Conservation (phyloP, 495 filamentous ascomycete genomes). For the Xylaria cubensis region DNA sequence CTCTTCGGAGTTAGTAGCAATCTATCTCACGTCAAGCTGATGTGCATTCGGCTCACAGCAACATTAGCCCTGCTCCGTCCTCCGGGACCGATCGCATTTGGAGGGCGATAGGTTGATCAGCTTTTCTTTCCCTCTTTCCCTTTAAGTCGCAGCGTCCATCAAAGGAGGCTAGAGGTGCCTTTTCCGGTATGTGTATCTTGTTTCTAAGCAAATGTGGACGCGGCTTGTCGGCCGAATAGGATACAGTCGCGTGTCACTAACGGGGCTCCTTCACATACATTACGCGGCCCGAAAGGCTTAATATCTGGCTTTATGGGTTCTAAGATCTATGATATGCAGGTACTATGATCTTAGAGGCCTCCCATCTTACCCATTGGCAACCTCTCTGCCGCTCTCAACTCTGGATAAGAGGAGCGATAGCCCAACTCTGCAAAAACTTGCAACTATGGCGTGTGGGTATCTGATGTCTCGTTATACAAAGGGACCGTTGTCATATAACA, state of each 20-base stretch:
- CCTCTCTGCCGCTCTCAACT: slow-evolving; percentile 7
- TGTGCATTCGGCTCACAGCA: not conserved
- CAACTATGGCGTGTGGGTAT: not conserved
- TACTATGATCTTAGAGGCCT: slow-evolving; percentile 21
- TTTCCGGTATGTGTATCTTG: slow-evolving; percentile 17
- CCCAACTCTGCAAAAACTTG: not conserved
- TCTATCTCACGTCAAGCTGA: not conserved
- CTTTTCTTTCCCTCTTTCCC: slow-evolving; percentile 10
- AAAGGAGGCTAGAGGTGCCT: slow-evolving; percentile 10
- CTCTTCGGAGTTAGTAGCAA: not conserved
- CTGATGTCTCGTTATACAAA: not conserved
- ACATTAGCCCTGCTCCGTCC: not conserved
- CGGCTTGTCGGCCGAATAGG: slow-evolving; percentile 25
- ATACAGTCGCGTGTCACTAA: slow-evolving; percentile 25
- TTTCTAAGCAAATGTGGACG: slow-evolving; percentile 13
- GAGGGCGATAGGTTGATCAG: slow-evolving; percentile 1
- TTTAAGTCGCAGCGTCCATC: not conserved
- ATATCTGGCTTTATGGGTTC: slow-evolving; percentile 21
- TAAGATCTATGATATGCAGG: slow-evolving; percentile 14
- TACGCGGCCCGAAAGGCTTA: slow-evolving; percentile 27
- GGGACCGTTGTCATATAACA: not conserved
- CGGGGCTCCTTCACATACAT: slow-evolving; percentile 8
- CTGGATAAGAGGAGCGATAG: not conserved
- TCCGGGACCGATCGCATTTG: not conserved
- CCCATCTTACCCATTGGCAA: slow-evolving; percentile 10